Conservation (phyloP, 495 filamentous ascomycete genomes). For the Physcia stellaris region DNA sequence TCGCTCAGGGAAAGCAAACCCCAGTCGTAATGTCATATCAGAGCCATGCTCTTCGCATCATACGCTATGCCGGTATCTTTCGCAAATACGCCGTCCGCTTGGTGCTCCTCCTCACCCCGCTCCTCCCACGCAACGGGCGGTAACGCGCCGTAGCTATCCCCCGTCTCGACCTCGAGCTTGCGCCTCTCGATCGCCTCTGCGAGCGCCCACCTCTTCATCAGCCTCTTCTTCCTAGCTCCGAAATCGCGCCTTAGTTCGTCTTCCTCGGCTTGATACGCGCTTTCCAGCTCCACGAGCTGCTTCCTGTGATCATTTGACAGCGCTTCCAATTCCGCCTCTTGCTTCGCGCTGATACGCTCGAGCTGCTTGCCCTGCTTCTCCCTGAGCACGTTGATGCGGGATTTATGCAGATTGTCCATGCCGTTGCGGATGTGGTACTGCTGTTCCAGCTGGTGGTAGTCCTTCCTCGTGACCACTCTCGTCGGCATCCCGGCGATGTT, state of each 20-base stretch:
- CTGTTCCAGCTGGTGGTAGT: conserved; percentile 50
- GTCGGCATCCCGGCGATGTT: conserved; percentile 15
- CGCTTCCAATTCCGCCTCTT: conserved; percentile 46
- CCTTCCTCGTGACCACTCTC: conserved; percentile 41
- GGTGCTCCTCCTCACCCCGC: not conserved
- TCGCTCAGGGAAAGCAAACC: no score
- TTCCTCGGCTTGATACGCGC: conserved; percentile 35
- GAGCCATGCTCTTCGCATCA: not conserved
- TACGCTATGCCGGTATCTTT: not conserved
- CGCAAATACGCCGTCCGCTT: not conserved
- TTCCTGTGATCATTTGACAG: conserved; percentile 42
- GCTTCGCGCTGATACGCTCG: conserved; percentile 49
- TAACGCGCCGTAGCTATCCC: no score
- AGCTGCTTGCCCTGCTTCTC: conserved; percentile 60
- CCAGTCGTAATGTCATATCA: not conserved
- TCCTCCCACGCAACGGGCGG: no score
- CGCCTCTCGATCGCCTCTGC: conserved; percentile 47
- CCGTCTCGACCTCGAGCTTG: no score
- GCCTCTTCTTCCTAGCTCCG: conserved; percentile 30
- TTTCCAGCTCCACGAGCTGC: conserved; percentile 23
- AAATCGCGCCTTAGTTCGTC: conserved; percentile 32
- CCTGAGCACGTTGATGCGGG: conserved; percentile 66
- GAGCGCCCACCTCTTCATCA: conserved; percentile 48
- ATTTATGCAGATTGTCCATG: conserved; percentile 56
- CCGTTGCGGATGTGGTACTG: conserved; percentile 55